These are phyloP conservation scores for Blastobotrys peoriensis DNA, from an alignment of 805 yeast genomes.

Conservation along the genomic window DNA sequence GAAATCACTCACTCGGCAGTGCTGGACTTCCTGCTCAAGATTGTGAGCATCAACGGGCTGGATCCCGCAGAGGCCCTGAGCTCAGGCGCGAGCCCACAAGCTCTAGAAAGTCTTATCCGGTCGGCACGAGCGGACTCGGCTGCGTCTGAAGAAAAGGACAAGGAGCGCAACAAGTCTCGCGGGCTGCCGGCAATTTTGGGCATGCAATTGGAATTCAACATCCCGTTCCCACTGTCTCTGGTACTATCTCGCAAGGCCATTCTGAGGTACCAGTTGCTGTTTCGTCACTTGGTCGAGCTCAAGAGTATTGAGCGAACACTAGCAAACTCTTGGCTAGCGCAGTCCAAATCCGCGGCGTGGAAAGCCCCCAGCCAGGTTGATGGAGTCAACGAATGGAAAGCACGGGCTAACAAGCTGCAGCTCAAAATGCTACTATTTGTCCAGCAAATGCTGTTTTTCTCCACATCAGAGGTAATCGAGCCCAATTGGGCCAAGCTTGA, in stretches of 20 bases:
- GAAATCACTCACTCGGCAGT: slow-evolving; percentile 28
- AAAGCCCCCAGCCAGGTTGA: slow-evolving; percentile 39
- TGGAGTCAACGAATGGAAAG: slow-evolving; percentile 44
- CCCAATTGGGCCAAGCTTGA: slow-evolving; percentile 43
- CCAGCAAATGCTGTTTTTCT: slow-evolving; percentile 48
- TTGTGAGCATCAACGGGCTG: slow-evolving; percentile 31
- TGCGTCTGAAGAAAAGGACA: slow-evolving; percentile 17
- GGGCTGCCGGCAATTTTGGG: slow-evolving; percentile 28
- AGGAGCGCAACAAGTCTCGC: slow-evolving; percentile 16
- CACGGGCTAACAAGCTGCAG: slow-evolving; percentile 29
- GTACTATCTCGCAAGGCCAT: slow-evolving; percentile 64
- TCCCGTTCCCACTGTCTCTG: slow-evolving; percentile 85
- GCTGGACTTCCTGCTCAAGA: slow-evolving; percentile 31
- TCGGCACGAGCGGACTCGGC: slow-evolving; percentile 9
- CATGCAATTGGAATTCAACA: slow-evolving; percentile 33
- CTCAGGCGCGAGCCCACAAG: slow-evolving; percentile 7
- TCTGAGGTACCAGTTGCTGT: slow-evolving; percentile 72
- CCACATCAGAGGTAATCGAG: slow-evolving; percentile 56
- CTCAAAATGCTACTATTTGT: slow-evolving; percentile 51
- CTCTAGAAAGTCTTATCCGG: slow-evolving; percentile 12
- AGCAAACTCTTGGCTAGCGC: slow-evolving; percentile 67
- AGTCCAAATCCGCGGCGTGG: slow-evolving; percentile 65
- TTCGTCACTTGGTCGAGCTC: slow-evolving; percentile 62
- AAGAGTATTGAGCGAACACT: slow-evolving; percentile 55
- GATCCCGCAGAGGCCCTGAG: slow-evolving; percentile 24